phyloP scores from a whole-genome alignment of 345 rosid genomes.

The Gossypium longicalyx region DNA sequence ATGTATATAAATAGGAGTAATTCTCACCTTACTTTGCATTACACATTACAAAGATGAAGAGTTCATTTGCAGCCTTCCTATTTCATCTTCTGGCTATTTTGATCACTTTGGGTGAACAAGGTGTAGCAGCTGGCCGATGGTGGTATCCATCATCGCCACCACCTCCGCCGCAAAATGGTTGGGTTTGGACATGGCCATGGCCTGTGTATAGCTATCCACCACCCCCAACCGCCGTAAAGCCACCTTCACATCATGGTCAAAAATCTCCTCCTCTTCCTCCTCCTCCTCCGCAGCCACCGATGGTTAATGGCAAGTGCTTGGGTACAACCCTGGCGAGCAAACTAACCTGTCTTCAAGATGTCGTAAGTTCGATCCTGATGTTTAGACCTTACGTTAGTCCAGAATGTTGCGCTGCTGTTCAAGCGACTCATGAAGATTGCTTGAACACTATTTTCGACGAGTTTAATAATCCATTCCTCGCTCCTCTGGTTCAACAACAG shows the following conservation, averaged over 20 bases:
- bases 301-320: not conserved
- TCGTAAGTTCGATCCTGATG: not conserved
- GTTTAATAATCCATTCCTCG: not conserved
- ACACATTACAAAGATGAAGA: not conserved
- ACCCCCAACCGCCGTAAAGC: not conserved
- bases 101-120: not conserved
- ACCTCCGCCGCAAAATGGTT: not conserved
- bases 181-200: not conserved
- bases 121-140: not conserved
- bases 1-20: too few relatives aligned
- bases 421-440: not conserved
- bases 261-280: too few relatives aligned
- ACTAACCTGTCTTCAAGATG: not conserved
- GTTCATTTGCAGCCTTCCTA: not conserved
- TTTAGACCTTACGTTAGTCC: not conserved
- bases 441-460: too few relatives aligned
- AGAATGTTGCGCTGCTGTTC: not conserved
- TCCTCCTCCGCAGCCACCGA: not conserved
- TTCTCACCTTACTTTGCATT: too few relatives aligned
- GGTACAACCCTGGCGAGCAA: not conserved
- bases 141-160: not conserved
- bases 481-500: not conserved
- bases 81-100: not conserved
- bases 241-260: not conserved
- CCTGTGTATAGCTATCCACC: not conserved